These are phyloP conservation scores for Schizosaccharomyces lindneri DNA, from an alignment of 805 yeast genomes.

Conservation along the genomic window DNA sequence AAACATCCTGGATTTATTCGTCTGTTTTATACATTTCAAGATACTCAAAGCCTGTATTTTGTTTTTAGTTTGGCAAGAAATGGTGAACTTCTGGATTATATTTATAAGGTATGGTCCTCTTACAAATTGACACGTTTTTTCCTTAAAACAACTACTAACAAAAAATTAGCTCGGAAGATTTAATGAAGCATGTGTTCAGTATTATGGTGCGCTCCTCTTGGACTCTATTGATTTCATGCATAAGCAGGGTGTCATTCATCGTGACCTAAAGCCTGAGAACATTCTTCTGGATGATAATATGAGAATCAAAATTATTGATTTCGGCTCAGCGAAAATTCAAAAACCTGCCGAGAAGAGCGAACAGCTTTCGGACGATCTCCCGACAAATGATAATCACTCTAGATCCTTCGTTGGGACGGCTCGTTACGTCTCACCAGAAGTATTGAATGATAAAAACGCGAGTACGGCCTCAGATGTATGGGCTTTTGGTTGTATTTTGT, in stretches of 20 bases:
- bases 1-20: slow-evolving; percentile 89
- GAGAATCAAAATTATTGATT: slow-evolving; percentile 79
- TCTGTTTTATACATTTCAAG: slow-evolving; percentile 83
- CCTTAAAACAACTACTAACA: background rate
- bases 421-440: slow-evolving; percentile 87
- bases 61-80: slow-evolving; percentile 85
- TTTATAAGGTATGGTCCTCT: slow-evolving; percentile 23
- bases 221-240: slow-evolving; percentile 83
- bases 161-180: slow-evolving; percentile 29
- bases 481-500: slow-evolving; percentile 81
- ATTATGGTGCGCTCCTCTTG: slow-evolving; percentile 65
- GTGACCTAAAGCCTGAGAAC: slow-evolving; percentile 90
- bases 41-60: slow-evolving; percentile 61
- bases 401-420: slow-evolving; percentile 96
- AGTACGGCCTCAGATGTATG: slow-evolving; percentile 74
- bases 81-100: slow-evolving; percentile 70
- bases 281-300: slow-evolving; percentile 63
- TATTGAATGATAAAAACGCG: slow-evolving; percentile 50
- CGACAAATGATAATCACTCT: slow-evolving; percentile 30
- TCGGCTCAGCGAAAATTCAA: slow-evolving; percentile 84
- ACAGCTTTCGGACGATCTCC: background rate
- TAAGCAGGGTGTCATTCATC: slow-evolving; percentile 65
- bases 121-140: background rate
- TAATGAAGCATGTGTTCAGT: slow-evolving; percentile 47
- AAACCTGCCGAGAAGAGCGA: slow-evolving; percentile 11